Evolutionary conservation across 768 basidiomycete species (phyloP).

Genomic region (Rhizopogon roseolus): DNA sequence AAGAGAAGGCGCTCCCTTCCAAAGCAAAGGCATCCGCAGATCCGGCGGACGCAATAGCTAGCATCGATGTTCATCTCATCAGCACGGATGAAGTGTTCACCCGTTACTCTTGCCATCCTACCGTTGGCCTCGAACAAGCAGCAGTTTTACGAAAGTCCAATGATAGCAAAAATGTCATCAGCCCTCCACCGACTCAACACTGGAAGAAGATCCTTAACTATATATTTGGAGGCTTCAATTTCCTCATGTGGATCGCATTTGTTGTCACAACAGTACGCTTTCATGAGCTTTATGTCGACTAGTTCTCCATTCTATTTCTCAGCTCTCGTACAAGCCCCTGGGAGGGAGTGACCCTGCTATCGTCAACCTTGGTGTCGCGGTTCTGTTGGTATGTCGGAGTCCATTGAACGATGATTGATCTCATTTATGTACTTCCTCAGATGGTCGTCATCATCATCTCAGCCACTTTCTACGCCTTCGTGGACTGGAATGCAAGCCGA

Average conservation of each 20-base stretch:
- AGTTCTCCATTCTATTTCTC: constrained; percentile 6
- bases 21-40: constrained; percentile 20
- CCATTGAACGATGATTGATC: neutral
- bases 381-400: constrained; percentile 37
- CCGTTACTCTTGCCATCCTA: constrained; percentile 38
- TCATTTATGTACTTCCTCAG: constrained; percentile 21
- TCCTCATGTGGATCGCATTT: constrained; percentile 51
- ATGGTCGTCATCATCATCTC: constrained; percentile 38
- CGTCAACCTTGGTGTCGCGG: constrained; percentile 48
- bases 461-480: constrained; percentile 43
- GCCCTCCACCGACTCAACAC: constrained; percentile 41
- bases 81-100: constrained; percentile 35
- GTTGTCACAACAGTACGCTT: constrained; percentile 38
- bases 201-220: constrained; percentile 49
- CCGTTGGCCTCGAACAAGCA: constrained; percentile 41
- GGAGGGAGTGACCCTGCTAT: constrained; percentile 35
- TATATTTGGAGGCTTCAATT: constrained; percentile 55
- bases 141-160: constrained; percentile 36
- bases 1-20: constrained; percentile 17
- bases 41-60: constrained; percentile 34
- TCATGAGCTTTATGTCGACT: neutral
- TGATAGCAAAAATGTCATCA: constrained; percentile 44
- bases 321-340: constrained; percentile 51
- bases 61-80: constrained; percentile 47
- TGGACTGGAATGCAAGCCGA: constrained; percentile 44